Evolutionary conservation across 2,329 filamentous ascomycete genomes (phyloP), one percentile per base, ranked within the genome.

Genomic region (Cercospora janseana): DNA sequence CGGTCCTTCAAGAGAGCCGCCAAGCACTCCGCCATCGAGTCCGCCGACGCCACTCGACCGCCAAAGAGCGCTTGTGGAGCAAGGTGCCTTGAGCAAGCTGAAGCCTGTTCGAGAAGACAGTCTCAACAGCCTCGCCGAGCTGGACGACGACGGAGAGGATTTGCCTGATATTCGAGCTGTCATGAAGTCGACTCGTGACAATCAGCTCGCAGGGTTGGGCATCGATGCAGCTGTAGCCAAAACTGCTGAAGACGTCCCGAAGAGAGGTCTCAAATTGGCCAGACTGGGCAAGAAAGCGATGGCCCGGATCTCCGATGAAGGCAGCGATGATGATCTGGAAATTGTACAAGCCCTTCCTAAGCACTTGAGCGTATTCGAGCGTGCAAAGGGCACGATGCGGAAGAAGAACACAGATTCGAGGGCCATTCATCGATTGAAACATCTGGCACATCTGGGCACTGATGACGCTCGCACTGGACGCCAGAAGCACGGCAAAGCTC

Each of bases 291-390:
- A 64, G 57, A 62, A 61, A 27, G 52, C 59, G 8, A 45, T 43
- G 26, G 20, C 49, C 6, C 26, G 27, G 12, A 46, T 49, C n/a
- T 27, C 54, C 15, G 55, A 62, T 18, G 57, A 59, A 18, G 60
- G 54, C 52, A 58, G 61, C 7, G 83, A 84, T 35, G 79, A 79
- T 49, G 79, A 85, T 35, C 72, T 92, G 7, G 81, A 89, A 58
- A 81, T 93, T 12, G 60, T 79, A n/a, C 73, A 63, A 8, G 49
- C 71, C 68, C 16, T 65, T 49, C 57, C 61, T 46, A 47, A 43
- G 45, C 55, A 62, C 55, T 46, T 66, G 9, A 55, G 55, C 16
- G 55, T 60, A 4, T 69, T 70, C 46, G 62, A 69, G n/a, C 69
- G 73, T 32, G 71, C 75, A 23, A 58, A 56, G 16, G 56, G 56